These are phyloP conservation scores for Diospyros lotus DNA, from an alignment of 148 eudicot species.

Conservation along the genomic window DNA sequence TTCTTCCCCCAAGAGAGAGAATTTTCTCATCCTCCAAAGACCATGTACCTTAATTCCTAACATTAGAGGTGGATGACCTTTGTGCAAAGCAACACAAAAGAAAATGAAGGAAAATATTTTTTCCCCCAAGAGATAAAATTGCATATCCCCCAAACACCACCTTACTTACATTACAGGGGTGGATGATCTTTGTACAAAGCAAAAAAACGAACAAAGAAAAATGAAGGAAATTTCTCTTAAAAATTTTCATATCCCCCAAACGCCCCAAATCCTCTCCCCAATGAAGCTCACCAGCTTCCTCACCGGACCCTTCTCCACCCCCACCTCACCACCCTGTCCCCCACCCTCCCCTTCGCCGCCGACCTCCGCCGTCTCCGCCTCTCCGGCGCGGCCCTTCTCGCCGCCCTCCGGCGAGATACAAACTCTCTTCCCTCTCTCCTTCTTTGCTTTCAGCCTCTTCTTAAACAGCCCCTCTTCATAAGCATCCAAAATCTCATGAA, in stretches of 20 bases:
- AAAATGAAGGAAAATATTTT: too few species aligned
- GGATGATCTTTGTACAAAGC: background rate
- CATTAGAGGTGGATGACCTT: too few species aligned
- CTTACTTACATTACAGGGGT: too few species aligned
- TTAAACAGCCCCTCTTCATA: slow-evolving; percentile 26
- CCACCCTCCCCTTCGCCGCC: background rate
- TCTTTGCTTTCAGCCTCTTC: slow-evolving; percentile 19
- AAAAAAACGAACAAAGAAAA: too few species aligned
- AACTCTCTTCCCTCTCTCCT: slow-evolving; percentile 8
- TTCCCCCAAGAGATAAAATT: too few species aligned
- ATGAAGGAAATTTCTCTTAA: background rate
- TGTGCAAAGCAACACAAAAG: too few species aligned
- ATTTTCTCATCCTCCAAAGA: too few species aligned
- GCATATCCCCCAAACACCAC: too few species aligned
- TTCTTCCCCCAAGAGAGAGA: too few species aligned
- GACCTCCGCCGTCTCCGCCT: slow-evolving; percentile 14
- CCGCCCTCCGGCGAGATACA: background rate
- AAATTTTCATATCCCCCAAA: slow-evolving; percentile 47
- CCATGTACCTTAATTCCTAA: too few species aligned
- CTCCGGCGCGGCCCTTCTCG: slow-evolving; percentile 4
- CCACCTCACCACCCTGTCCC: background rate
- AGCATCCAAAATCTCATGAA: slow-evolving; percentile 30
- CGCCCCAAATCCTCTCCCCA: slow-evolving; percentile 72
- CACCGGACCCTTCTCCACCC: slow-evolving; percentile 42
- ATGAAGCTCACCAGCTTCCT: slow-evolving; percentile 55